Base-by-base conservation (phyloP, 2,329 filamentous ascomycete species). In the Nannizzia gypsea region DNA sequence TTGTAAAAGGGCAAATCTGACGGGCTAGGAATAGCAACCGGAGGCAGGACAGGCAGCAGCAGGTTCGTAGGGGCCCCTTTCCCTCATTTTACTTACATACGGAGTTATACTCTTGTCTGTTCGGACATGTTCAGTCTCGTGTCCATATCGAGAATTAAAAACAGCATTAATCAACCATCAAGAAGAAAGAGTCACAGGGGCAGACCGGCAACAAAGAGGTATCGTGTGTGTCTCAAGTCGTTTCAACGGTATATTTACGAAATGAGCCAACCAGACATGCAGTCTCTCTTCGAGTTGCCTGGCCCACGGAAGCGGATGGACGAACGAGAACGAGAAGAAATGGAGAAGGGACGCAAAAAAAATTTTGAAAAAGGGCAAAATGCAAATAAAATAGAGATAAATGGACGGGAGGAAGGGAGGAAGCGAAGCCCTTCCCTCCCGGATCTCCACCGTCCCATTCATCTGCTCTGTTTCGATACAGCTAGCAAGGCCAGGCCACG, bases 361-460 rank as follows among this genome's bases (percentile, higher is more conserved):
- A 22, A 48, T 4, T n/a, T n/a, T n/a, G n/a, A n/a, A 22, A 24
- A 22, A 22, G 24, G 20, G 22, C n/a, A n/a, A n/a, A 50, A n/a
- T 42, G 38, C 15, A 42, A 42, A 42, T 42, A n/a, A 17, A n/a
- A n/a, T n/a, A 42, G 13, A 42, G 8, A 46, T 20, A 46, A 24
- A 46, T 46, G 42, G 44, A 24, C 26, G 50, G 50, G 50, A 34
- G 50, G 50, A 20, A 54, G 50, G 50, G 50, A 54, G 50, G 50
- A 54, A 34, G 50, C 44, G 44, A 50, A 50, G 44, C 44, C 42
- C 26, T 54, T 54, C 50, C 50, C 28, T 34, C 50, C 50, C 26
- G 28, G 50, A 54, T 54, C 50, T 54, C 50, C 50, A 54, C 50
- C 50, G 50, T 54, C 50, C 48, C 50, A 54, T 54, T 42, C 28